These are phyloP conservation scores for Globisporangium recalcitrans DNA, from an alignment of 352 stramenopile genomes.

Conservation along the genomic window DNA sequence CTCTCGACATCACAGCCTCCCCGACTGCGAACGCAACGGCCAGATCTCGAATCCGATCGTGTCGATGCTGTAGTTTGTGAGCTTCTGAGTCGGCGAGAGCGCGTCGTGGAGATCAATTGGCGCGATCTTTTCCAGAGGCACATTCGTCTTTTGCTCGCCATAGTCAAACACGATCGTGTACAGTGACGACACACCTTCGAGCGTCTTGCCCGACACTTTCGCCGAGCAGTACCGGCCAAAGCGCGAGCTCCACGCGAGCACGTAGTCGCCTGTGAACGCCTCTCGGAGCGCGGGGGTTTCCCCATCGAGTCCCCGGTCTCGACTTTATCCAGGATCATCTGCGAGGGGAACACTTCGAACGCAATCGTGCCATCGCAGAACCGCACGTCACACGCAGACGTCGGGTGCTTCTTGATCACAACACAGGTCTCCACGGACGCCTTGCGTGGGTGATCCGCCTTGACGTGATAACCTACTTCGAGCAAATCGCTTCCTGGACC, in stretches of 20 bases:
- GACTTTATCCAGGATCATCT: constrained; percentile 64
- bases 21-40: constrained; percentile 42
- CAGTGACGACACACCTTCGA: constrained; percentile 22
- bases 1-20: constrained; percentile 55
- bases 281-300: constrained; percentile 12
- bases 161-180: constrained; percentile 74
- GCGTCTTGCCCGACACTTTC: constrained; percentile 32
- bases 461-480: constrained; percentile 69
- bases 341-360: constrained; percentile 70
- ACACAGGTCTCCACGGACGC: constrained; percentile 58
- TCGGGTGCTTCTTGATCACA: constrained; percentile 60
- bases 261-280: constrained; percentile 37
- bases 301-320: constrained; percentile 12
- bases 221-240: constrained; percentile 65
- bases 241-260: constrained; percentile 70
- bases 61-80: constrained; percentile 78
- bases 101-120: constrained; percentile 45
- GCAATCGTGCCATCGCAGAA: constrained; percentile 77
- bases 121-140: constrained; percentile 49
- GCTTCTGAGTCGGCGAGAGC: constrained; percentile 48
- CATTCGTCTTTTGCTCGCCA: constrained; percentile 46
- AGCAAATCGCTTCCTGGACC: constrained; percentile 24
- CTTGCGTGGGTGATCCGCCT: constrained; percentile 61
- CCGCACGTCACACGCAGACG: constrained; percentile 56
- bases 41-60: constrained; percentile 70